Evolutionary conservation across 371 early-diverging fungal species (phyloP).

Genomic region (Capniomyces stellatus): DNA sequence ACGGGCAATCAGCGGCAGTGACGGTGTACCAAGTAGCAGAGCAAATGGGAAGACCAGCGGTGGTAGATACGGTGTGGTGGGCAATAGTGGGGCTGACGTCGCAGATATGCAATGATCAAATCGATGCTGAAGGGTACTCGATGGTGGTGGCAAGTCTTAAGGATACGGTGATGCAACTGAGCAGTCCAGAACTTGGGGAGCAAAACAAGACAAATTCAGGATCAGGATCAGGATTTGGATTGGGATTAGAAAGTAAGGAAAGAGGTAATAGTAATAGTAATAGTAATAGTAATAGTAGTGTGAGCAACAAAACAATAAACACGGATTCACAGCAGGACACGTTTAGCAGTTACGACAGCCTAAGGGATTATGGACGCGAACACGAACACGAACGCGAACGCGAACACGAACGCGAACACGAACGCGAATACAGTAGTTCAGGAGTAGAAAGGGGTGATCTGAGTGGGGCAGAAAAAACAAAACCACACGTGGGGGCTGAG

Average conservation of each 20-base stretch:
- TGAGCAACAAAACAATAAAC: not conserved
- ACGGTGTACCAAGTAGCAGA: conserved; percentile 16
- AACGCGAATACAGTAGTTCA: no score
- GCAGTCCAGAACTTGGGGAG: no score
- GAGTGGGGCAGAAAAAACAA: not conserved
- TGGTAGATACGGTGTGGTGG: conserved; percentile 25
- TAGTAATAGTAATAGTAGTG: not conserved
- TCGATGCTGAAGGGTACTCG: conserved; percentile 25
- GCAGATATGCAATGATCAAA: conserved; percentile 31
- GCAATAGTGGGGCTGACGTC: conserved; percentile 36
- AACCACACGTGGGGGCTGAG: no score
- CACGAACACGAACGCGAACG: no score
- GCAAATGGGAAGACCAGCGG: conserved; percentile 18
- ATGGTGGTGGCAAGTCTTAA: conserved; percentile 16
- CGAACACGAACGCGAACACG: no score
- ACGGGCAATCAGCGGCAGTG: conserved; percentile 23
- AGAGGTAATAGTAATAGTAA: no score
- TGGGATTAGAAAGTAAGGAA: no score
- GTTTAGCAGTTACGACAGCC: no score
- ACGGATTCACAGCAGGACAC: no score
- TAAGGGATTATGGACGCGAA: no score
- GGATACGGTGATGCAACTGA: conserved; percentile 13
- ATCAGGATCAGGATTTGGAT: not conserved
- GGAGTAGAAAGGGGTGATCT: no score
- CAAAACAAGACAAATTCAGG: no score